Evolutionary conservation across 495 filamentous ascomycete genomes (phyloP).

Genomic region (Amphirosellinia nigrospora): DNA sequence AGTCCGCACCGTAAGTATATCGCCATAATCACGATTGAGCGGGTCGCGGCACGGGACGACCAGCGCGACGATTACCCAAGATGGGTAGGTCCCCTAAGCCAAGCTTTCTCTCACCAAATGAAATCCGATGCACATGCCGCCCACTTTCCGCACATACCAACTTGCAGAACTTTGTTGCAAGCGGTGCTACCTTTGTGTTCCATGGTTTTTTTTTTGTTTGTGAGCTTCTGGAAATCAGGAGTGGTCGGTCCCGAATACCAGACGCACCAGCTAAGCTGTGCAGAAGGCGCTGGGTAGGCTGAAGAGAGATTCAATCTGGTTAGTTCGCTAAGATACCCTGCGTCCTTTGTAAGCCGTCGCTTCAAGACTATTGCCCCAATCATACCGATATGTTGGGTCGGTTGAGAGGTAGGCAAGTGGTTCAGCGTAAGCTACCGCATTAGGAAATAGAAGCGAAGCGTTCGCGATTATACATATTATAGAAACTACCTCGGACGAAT

Average conservation of each 20-base stretch:
- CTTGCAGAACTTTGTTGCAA: slow-evolving; percentile 13
- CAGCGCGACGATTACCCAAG: neutral
- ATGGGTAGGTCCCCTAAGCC: slow-evolving; percentile 15
- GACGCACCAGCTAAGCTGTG: slow-evolving; percentile 10
- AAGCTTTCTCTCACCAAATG: slow-evolving; percentile 20
- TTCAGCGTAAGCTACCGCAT: slow-evolving; percentile 11
- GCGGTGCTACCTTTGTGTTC: slow-evolving; percentile 2
- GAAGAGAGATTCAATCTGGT: neutral
- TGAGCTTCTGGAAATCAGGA: neutral
- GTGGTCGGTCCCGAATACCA: slow-evolving; percentile 25
- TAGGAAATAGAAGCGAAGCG: slow-evolving; percentile 1
- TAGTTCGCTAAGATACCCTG: slow-evolving; percentile 10
- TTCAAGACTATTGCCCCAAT: slow-evolving; percentile 4
- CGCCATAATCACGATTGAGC: neutral
- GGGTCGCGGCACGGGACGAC: slow-evolving; percentile 8
- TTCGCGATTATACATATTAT: neutral
- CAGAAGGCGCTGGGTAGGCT: neutral
- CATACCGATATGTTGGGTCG: slow-evolving; percentile 9
- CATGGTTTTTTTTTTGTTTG: neutral
- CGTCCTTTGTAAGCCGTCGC: slow-evolving; percentile 2
- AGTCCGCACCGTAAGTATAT: neutral
- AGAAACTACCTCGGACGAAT: neutral
- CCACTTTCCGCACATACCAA: slow-evolving; percentile 17
- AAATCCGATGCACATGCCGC: slow-evolving; percentile 21
- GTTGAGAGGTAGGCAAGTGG: neutral